phyloP scores from a whole-genome alignment of 352 stramenopile species.

The Phytophthora brassicae region DNA sequence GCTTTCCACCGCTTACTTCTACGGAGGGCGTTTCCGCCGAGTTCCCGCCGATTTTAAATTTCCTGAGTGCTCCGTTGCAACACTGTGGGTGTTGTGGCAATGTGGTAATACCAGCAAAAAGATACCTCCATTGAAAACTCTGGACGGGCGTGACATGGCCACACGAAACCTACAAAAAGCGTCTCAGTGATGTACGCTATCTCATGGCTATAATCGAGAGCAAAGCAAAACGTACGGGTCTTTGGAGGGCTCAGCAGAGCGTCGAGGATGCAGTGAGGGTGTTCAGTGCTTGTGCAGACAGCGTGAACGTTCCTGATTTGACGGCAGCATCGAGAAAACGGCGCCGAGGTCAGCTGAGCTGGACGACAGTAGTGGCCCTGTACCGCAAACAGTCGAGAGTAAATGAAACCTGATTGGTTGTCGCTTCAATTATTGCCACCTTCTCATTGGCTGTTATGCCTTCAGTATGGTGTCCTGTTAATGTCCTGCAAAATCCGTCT shows the following conservation, averaged over 20 bases:
- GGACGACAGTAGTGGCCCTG: not conserved
- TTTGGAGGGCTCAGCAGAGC: not conserved
- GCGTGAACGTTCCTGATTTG: not conserved
- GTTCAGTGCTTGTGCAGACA: not conserved
- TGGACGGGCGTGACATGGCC: slow-evolving; percentile 17
- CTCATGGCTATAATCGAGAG: slow-evolving; percentile 12
- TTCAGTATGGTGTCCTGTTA: too few species aligned
- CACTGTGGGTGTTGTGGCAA: slow-evolving; percentile 5
- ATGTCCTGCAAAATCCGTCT: too few species aligned
- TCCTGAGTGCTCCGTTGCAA: slow-evolving; percentile 6
- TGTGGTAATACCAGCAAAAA: slow-evolving; percentile 9
- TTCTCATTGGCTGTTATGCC: too few species aligned
- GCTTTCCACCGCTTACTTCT: not conserved
- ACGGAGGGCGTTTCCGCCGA: not conserved
- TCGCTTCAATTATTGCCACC: too few species aligned
- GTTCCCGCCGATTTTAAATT: slow-evolving; percentile 1
- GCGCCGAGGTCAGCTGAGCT: not conserved
- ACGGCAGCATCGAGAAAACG: not conserved
- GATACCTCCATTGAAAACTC: not conserved
- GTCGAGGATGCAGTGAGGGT: slow-evolving; percentile 1
- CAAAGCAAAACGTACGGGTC: slow-evolving; percentile 2
- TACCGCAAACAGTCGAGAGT: not conserved
- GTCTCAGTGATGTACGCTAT: slow-evolving; percentile 7
- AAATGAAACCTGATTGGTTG: slow-evolving; percentile 3
- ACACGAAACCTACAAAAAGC: slow-evolving; percentile 7